These are phyloP conservation scores for Mycena galopus DNA, from an alignment of 768 basidiomycete species.

Conservation along the genomic window DNA sequence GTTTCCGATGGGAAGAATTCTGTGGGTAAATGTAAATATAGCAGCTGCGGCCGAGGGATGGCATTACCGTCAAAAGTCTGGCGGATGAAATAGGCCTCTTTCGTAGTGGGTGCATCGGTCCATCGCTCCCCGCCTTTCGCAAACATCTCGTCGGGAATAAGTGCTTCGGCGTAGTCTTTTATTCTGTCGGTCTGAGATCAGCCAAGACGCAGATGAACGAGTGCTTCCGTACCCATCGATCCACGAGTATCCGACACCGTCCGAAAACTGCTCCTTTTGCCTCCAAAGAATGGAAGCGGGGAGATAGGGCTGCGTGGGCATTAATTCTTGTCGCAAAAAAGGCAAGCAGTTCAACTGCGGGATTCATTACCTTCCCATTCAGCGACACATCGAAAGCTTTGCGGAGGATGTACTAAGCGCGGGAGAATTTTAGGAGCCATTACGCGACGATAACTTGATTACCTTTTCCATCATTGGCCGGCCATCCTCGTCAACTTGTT, in stretches of 20 bases:
- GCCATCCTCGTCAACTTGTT: conserved; percentile 87
- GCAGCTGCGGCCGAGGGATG: neutral
- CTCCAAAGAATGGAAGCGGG: conserved; percentile 96
- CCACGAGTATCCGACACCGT: conserved; percentile 99
- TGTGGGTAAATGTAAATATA: conserved; percentile 45
- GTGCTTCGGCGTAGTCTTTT: conserved; percentile 84
- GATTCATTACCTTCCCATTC: conserved; percentile 71
- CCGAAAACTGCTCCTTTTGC: conserved; percentile 99
- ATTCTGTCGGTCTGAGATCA: conserved; percentile 63
- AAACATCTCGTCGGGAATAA: conserved; percentile 87
- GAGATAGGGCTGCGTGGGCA: conserved; percentile 82
- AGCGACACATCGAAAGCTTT: conserved; percentile 94
- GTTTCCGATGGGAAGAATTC: conserved; percentile 87
- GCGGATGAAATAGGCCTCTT: conserved; percentile 95
- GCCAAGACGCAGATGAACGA: neutral
- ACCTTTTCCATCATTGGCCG: conserved; percentile 97
- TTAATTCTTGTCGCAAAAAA: neutral
- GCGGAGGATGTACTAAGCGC: conserved; percentile 86
- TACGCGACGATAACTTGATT: conserved; percentile 53
- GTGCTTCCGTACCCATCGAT: conserved; percentile 83
- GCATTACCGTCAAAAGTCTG: conserved; percentile 87
- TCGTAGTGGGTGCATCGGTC: conserved; percentile 90
- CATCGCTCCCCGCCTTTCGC: conserved; percentile 80
- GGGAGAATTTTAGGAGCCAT: conserved; percentile 21
- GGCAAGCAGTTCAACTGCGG: neutral